Base-by-base conservation (phyloP, 2,329 filamentous ascomycete species). In the Teratosphaeria pseudoeucalypti region DNA sequence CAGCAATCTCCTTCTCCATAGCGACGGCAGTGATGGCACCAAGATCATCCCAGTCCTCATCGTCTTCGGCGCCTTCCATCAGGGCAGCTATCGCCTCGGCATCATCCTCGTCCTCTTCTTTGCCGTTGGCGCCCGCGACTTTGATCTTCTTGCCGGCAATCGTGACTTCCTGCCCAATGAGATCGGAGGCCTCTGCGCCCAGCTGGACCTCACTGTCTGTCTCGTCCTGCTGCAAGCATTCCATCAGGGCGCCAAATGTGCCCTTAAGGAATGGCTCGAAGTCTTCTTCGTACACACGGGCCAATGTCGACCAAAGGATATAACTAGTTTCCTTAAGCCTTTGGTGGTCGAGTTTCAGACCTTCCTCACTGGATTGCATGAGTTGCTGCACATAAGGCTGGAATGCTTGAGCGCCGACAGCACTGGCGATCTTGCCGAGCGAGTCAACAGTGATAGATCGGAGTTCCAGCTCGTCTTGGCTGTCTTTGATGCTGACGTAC, bases 1-100 rank as follows among this genome's bases (percentile, higher is more conserved):
- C 85, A 43, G 94, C 92, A 68, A 97, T 95, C 76, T 99, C 94
- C 77, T 97, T 96, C 81, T 97, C 94, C 68, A 96, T 84, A 27
- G 92, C 90, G 58, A 96, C 84, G 57, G 91, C 90, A 29, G 90
- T 95, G 63, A 95, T 89, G 56, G 90, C 90, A 60, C 85, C 86
- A 55, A 95, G 81, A 67, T 91, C 89, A 67, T 91, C 88, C 83
- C 89, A 91, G 62, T 91, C 89, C 52, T 92, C 88, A 43, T 90
- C 87, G 54, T 91, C 88, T 3, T 85, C 84, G 63, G 88, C 87
- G 53, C 69, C 66, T 49, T 70, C 67, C 62, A 86, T 83, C 37
- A 84, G 81, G 26, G 67, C 67, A 52, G 80, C 78, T 57, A 84
- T 83, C 57, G 82, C 81, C 43, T 84, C 85, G 37, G 84, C 83